Evolutionary conservation across 208 protist genomes (phyloP), one percentile per base, ranked within the genome.

Genomic region (Crithidia expoeki): DNA sequence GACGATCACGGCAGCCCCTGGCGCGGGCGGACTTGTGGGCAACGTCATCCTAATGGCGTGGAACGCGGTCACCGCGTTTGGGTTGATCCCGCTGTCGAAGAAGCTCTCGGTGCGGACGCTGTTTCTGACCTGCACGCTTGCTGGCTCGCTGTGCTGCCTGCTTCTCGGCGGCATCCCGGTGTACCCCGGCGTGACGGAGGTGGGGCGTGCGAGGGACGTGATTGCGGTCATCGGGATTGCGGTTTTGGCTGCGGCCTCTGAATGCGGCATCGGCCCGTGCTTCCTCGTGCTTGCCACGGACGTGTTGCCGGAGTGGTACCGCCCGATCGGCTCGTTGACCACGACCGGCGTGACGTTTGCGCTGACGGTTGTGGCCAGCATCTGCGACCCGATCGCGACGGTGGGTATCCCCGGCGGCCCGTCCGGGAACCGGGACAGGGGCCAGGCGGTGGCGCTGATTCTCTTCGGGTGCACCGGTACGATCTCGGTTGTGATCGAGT

Each of bases 41-140:
- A 88, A 84, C 65, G 44, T 88, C 51, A 51, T 84, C 33, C 60
- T 88, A 17, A 88, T 88, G 83, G 40, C 42, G 12, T 88, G 83
- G 80, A 85, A 88, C 68, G 78, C 79, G 40, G 56, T 78, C 21
- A 69, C 72, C 0, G 60, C 76, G 27, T 55, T 83, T 30, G 9
- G 34, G 11, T 75, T 77, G 33, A 72, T 88, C 21, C 76, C 79
- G 57, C 53, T 88, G 27, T 67, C 77, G 25, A 59, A 34, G 17
- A 56, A 51, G 28, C 57, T 73, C 58, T 50, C 52, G 23, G 32
- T 72, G 47, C 68, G 76, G 28, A 56, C 55, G 19, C 36, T 76
- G 23, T 86, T 79, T 51, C 53, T 86, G 40, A 33, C 10, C 30
- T 57, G 52, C 25, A 19, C 70, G 28, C 68, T n/a, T n/a, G n/a